phyloP scores from a whole-genome alignment of 163 green algal genomes.

The Scenedesmus sp. region DNA sequence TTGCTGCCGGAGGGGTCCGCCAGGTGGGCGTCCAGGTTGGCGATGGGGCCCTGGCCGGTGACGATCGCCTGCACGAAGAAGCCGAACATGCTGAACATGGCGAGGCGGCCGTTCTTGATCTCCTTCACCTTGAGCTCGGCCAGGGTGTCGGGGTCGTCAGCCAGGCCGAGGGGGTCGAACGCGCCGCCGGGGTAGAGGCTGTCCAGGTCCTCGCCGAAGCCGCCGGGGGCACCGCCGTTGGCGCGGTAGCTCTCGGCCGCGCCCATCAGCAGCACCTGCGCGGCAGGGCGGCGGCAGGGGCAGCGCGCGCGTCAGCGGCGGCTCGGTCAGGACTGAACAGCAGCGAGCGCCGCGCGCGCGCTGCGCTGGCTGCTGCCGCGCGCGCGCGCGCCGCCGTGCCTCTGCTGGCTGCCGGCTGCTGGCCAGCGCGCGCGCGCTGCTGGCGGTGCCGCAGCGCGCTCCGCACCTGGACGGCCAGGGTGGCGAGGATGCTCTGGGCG shows the following conservation, averaged over 20 bases:
- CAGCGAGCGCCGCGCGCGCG: too few relatives aligned
- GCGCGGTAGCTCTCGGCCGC: slow-evolving; percentile 92
- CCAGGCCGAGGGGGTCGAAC: slow-evolving; percentile 88
- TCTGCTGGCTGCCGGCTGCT: background rate
- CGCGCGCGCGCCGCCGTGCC: too few relatives aligned
- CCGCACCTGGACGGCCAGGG: slow-evolving; percentile 58
- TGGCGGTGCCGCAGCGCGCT: background rate
- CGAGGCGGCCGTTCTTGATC: slow-evolving; percentile 65
- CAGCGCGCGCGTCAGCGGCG: too few relatives aligned
- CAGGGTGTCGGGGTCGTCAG: slow-evolving; percentile 64
- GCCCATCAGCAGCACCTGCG: slow-evolving; percentile 84
- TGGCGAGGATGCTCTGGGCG: slow-evolving; percentile 85
- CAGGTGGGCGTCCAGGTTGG: slow-evolving; percentile 60
- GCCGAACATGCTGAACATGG: slow-evolving; percentile 88
- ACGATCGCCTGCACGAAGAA: slow-evolving; percentile 87
- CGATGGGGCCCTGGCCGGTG: slow-evolving; percentile 57
- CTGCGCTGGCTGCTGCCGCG: background rate
- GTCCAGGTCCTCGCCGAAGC: slow-evolving; percentile 77
- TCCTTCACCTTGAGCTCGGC: slow-evolving; percentile 54
- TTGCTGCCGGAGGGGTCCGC: slow-evolving; percentile 60
- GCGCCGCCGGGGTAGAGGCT: slow-evolving; percentile 83
- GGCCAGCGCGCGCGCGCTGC: background rate
- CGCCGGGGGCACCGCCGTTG: slow-evolving; percentile 70
- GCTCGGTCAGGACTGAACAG: too few relatives aligned
- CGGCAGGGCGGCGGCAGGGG: background rate